Percentiles rank a stretch among this genome's conserved stretches.
These are phyloP conservation scores for Lactarius indigo DNA, from an alignment of 768 basidiomycete species.

Conservation along the genomic window DNA sequence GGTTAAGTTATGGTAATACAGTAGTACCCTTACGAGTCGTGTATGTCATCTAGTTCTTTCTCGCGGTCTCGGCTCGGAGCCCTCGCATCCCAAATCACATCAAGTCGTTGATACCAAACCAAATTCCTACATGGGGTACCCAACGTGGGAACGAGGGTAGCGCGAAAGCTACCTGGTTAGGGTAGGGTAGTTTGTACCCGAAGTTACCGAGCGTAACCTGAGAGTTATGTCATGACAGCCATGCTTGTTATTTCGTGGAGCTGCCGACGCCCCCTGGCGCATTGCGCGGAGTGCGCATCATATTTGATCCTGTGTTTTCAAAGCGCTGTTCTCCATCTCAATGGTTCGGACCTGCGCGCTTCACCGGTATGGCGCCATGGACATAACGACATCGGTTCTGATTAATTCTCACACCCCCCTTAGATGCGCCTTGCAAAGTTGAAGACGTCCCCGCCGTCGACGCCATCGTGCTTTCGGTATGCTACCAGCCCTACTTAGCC, in stretches of 20 bases:
- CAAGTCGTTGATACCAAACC: slow-evolving; percentile 24
- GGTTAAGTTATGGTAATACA: too few species aligned
- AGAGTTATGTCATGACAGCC: slow-evolving; percentile 23
- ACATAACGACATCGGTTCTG: neutral
- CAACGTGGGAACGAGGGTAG: slow-evolving; percentile 11
- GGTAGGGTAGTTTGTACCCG: slow-evolving; percentile 1
- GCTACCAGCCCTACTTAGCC: neutral
- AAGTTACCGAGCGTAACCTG: neutral
- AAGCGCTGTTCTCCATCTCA: slow-evolving; percentile 35
- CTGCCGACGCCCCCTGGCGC: slow-evolving; percentile 35
- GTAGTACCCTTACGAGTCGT: neutral
- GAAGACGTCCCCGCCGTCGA: slow-evolving; percentile 49
- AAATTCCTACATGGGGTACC: slow-evolving; percentile 18
- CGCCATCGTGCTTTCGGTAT: slow-evolving; percentile 47
- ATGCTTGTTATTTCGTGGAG: slow-evolving; percentile 41
- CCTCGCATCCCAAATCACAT: slow-evolving; percentile 16
- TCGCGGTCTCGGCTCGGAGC: neutral
- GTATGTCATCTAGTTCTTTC: slow-evolving; percentile 7
- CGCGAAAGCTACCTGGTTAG: slow-evolving; percentile 24
- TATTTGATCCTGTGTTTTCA: slow-evolving; percentile 39
- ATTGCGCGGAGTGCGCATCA: slow-evolving; percentile 36
- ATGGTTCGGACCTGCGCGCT: slow-evolving; percentile 34
- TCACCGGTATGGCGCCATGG: slow-evolving; percentile 31
- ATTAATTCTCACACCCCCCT: neutral
- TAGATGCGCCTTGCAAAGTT: slow-evolving; percentile 38